Evolutionary conservation across 306 rosid species (phyloP), one percentile per base, ranked within the genome.

Genomic region (Fagus sylvatica): DNA sequence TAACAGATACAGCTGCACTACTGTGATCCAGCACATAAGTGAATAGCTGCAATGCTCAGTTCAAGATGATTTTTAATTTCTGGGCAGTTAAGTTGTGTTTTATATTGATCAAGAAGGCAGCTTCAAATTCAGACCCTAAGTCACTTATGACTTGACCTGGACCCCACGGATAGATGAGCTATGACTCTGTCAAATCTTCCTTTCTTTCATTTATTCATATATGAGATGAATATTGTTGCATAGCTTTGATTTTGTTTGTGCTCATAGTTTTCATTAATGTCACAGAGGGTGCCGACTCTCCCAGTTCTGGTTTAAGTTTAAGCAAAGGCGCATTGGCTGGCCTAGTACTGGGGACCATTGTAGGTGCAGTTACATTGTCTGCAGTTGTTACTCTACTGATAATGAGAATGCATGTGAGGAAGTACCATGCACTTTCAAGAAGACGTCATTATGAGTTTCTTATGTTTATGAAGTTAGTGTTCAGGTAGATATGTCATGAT

Each of bases 241-340:
- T 7, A 37, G 48, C 40, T 39, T 17, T 65, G 71, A 65, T 37
- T 17, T 65, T 65, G 11, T 65, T 40, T 3, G 19, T 37, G 48
- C 71, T 65, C 49, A 65, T 65, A 65, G 6, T 39, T 65, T n/a
- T 65, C 71, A 65, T 10, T 65, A 7, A 37, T 65, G 30, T 39
- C 49, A 37, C 70, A 65, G 71, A 2, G 13, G 9, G 6, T 62
- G 1, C 28, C 69, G 15, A 5, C 19, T 15, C 69, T 34, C 5
- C 43, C 3, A 36, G 43, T 6, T 39, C 71, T 39, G 2, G n/a
- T n/a, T n/a, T n/a, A n/a, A n/a, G 32, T 65, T 65, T 65, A 39
- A 65, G 71, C 49, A 65, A 65, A 34, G 71, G 71, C 6, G 71
- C 71, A 65, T n/a, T 65, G 33, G 71, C 49, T 65, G 71, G 71